Conservation (phyloP, 1,284 basidiomycete genomes). For the Vanrija sp. region DNA sequence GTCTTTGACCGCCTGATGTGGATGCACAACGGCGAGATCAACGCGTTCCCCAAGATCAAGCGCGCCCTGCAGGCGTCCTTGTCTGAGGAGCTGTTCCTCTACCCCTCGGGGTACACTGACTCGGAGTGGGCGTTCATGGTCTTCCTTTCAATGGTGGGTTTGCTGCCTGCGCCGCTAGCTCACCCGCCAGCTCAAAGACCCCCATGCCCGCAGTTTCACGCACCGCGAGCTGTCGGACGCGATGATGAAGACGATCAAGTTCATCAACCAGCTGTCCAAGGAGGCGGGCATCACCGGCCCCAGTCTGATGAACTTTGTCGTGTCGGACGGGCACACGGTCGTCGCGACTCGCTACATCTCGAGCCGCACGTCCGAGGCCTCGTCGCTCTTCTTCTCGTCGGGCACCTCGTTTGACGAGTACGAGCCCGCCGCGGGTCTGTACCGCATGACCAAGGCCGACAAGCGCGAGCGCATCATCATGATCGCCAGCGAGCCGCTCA, state of each 20-base stretch:
- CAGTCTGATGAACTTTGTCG: constrained; percentile 91
- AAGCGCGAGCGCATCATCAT: constrained; percentile 84
- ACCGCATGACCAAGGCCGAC: constrained; percentile 92
- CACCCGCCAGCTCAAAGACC: constrained; percentile 65
- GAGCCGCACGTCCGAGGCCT: constrained; percentile 84
- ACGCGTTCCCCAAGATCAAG: constrained; percentile 76
- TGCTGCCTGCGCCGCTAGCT: constrained; percentile 1
- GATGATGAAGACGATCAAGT: constrained; percentile 78
- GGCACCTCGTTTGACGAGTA: constrained; percentile 93
- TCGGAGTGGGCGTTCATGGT: constrained; percentile 94
- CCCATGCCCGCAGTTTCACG: constrained; percentile 57
- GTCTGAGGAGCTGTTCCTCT: constrained; percentile 76
- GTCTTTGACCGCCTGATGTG: constrained; percentile 85
- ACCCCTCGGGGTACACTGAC: constrained; percentile 89
- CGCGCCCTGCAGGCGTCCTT: constrained; percentile 69
- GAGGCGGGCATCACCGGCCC: constrained; percentile 69
- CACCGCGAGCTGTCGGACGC: constrained; percentile 56
- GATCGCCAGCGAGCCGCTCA: constrained; percentile 87
- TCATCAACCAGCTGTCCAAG: constrained; percentile 71
- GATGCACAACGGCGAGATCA: constrained; percentile 91
- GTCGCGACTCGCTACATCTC: constrained; percentile 94
- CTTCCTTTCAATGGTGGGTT: constrained; percentile 72
- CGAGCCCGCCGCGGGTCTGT: constrained; percentile 69
- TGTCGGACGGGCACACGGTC: constrained; percentile 89
- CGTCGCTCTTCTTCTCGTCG: constrained; percentile 92